Evolutionary conservation across 805 yeast genomes (phyloP), one percentile per base, ranked within the genome.

Genomic region (Saturnispora diversa): DNA sequence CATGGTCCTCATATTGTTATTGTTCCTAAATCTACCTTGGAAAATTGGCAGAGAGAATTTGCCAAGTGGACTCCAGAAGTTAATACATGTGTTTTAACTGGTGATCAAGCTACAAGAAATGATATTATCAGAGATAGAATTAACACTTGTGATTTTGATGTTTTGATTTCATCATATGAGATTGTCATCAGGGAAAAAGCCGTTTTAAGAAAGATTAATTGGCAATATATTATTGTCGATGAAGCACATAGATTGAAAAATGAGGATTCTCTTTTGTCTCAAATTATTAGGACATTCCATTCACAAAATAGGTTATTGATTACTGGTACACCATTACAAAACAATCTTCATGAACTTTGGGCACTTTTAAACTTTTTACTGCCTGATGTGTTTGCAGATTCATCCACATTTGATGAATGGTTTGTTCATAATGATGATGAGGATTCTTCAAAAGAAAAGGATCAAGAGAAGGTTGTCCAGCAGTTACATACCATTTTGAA

Each of bases 241-340:
- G 97, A 88, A 62, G 97, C 97, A 2, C 98, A 90, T 60, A 75
- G 97, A 58, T 90, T 90, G 58, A 90, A 90, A 57, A 92, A 92
- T 58, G 97, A 92, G 56, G 94, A 85, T 54, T 80, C 94, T 49
- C 80, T 92, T 28, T 67, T 90, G 37, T 86, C 97, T 2, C 97
- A 90, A 60, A 88, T 92, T 48, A 88, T 92, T 44, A 74, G 97
- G 48, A 61, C 87, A 20, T 87, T 90, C 56, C 83, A 84, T 56
- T 85, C 96, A 13, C 75, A 79, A 43, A 85, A 85, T 58, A 69
- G 98, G 45, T 63, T 90, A 33, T 65, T 90, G 43, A 87, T 90
- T 45, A 90, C 98, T 0, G 98, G 98, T 49, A 90, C 98, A 0
- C 98, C 98, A 0, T 64, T 90, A 39, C 98, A 90, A 55, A 90